Evolutionary conservation across 2,329 filamentous ascomycete genomes (phyloP), one percentile per base, ranked within the genome.

Genomic region (Curvularia sp.): DNA sequence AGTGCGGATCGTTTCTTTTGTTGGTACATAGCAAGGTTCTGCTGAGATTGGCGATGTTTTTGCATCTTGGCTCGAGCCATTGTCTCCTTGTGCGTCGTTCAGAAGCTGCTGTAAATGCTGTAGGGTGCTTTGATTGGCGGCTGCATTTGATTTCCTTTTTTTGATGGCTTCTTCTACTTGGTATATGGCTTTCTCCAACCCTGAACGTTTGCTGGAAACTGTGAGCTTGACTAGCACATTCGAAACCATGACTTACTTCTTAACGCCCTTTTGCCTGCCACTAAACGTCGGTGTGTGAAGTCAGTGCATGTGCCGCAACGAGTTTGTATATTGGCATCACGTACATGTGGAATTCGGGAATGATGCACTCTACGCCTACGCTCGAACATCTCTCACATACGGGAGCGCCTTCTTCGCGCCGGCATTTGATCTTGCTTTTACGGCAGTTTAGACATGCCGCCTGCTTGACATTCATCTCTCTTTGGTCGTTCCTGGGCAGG

Each of bases 191-290:
- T 91, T 92, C 61, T 91, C 89, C 28, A 92, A 78, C 0, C 89
- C 89, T 15, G 87, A 89, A 39, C 89, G 86, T 75, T 92, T 92
- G 75, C 89, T 91, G 61, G 3, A 50, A 0, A 30, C 0, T 15
- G 57, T 66, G 34, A 70, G 65, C 53, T 28, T 49, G 3, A 36
- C 1, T 4, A 45, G 8, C 15, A 25, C 1, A 7, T 19, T 6
- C 34, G 8, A n/a, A 30, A 13, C 23, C 5, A 7, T 13, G 25
- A 42, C 80, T 76, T 77, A 89, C 89, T 92, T 92, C 74, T 91
- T 92, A 59, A 91, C 89, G 21, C 89, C 89, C 71, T 91, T 91
- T 70, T 90, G 88, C 49, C 89, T 81, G 7, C 89, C 89, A 3
- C 43, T 47, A 32, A 19, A 15, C 12, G 9, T 30, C 28, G 4